Conservation (phyloP, 306 rosid genomes). For the Quercus cerris region DNA sequence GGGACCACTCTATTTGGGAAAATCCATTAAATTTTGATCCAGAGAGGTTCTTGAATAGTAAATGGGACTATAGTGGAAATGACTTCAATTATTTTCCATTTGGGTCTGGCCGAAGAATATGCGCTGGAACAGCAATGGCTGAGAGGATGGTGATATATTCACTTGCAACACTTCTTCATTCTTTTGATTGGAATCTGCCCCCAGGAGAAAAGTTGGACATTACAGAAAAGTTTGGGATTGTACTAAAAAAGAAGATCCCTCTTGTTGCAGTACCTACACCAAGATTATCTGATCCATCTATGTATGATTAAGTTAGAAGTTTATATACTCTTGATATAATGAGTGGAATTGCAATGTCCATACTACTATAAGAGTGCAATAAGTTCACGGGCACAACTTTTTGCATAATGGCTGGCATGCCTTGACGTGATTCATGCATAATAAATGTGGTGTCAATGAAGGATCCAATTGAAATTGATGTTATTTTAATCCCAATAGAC, state of each 20-base stretch:
- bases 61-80: constrained; percentile 56
- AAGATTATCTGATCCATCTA: constrained; percentile 36
- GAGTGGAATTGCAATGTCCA: background rate
- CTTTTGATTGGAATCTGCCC: constrained; percentile 61
- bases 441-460: too few species aligned
- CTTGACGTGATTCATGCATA: too few species aligned
- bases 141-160: constrained; percentile 58
- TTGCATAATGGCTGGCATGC: too few species aligned
- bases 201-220: constrained; percentile 39
- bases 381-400: too few species aligned
- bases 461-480: too few species aligned
- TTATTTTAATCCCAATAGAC: too few species aligned
- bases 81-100: constrained; percentile 66
- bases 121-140: constrained; percentile 79
- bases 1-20: constrained; percentile 67
- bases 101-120: constrained; percentile 75
- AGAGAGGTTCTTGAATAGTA: constrained; percentile 41
- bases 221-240: constrained; percentile 54
- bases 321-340: background rate
- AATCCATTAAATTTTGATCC: constrained; percentile 63
- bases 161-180: constrained; percentile 59
- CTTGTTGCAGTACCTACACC: constrained; percentile 55
- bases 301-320: constrained; percentile 25
- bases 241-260: constrained; percentile 52
- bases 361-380: too few species aligned